Conservation (phyloP, 2,329 filamentous ascomycete genomes). For the Didymellaceae sp. region DNA sequence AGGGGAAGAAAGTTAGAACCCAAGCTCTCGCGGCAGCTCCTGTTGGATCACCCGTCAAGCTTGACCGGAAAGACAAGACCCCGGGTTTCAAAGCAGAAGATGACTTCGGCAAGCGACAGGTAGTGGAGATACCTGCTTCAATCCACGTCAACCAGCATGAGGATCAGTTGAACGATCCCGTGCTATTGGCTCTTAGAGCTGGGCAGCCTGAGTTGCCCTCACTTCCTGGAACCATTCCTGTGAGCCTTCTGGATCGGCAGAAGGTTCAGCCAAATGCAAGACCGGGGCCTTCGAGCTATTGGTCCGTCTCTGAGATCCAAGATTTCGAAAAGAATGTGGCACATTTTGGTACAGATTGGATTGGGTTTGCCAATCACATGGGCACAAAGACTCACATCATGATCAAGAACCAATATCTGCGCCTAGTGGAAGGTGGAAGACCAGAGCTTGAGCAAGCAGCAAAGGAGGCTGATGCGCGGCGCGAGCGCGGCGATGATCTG, state of each 20-base stretch:
- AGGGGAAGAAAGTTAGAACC: slow-evolving; percentile 51
- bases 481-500: slow-evolving; percentile 53
- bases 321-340: slow-evolving; percentile 76
- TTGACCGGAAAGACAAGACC: slow-evolving; percentile 42
- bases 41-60: slow-evolving; percentile 44
- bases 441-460: slow-evolving; percentile 52
- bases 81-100: slow-evolving; percentile 45
- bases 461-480: slow-evolving; percentile 50
- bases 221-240: slow-evolving; percentile 19
- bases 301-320: slow-evolving; percentile 81
- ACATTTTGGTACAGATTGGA: slow-evolving; percentile 81
- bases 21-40: slow-evolving; percentile 50
- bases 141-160: slow-evolving; percentile 34
- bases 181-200: slow-evolving; percentile 17
- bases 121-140: slow-evolving; percentile 38
- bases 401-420: slow-evolving; percentile 64
- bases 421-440: slow-evolving; percentile 53
- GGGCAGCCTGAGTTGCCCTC: slow-evolving; percentile 7
- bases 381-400: slow-evolving; percentile 86
- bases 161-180: slow-evolving; percentile 37
- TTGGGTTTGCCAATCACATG: slow-evolving; percentile 77
- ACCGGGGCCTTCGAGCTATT: slow-evolving; percentile 78
- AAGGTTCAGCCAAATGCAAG: slow-evolving; percentile 50
- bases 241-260: slow-evolving; percentile 46
- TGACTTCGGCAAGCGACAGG: slow-evolving; percentile 35